Evolutionary conservation across 176 grass and related monocot species (phyloP), one percentile per base, ranked within the genome.

Genomic region (Bolboschoenus planiculmis): DNA sequence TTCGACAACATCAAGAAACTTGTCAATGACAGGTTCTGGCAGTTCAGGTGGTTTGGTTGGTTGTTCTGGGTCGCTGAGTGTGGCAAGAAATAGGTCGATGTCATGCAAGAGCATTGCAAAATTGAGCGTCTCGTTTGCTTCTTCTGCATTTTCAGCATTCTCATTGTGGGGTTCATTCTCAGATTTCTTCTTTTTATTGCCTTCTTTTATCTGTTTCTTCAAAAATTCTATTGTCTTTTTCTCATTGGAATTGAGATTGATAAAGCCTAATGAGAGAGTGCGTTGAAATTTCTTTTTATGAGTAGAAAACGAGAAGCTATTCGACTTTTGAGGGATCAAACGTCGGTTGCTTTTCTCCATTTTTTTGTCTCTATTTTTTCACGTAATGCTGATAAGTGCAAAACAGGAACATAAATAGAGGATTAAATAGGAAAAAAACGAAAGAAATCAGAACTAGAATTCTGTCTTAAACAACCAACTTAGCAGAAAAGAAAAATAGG

Each of bases 191-290:
- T 33, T 61, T 84, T 85, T 26, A 14, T 62, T n/a, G 20, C 42
- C 67, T 8, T 92, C 80, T 5, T 39, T 54, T 42, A 80, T 82
- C 0, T 80, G 76, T 15, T 87, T 82, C 31, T 85, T 83, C 37
- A 20, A 36, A 40, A 57, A 66, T 64, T 23, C 84, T 20, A 7
- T n/a, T 29, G 56, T 37, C 58, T 83, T 76, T 54, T 51, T 78
- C 15, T 78, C 71, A 56, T 83, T 44, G 29, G 79, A 83, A 55
- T 59, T 56, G 47, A 88, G 37, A 85, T 88, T 91, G 71, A 97
- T 88, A 87, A 87, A 39, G 55, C 92, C 88, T 24, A 97, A 88
- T 16, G 95, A 97, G 53, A 94, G 87, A 78, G 92, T 97, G 63
- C 95, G 92, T n/a, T 87, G 85, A 80, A 85, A 84, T 83, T 91